Evolutionary conservation across 2,329 filamentous ascomycete genomes (phyloP), one percentile per base, ranked within the genome.

Genomic region (Aspergillus sclerotialis): DNA sequence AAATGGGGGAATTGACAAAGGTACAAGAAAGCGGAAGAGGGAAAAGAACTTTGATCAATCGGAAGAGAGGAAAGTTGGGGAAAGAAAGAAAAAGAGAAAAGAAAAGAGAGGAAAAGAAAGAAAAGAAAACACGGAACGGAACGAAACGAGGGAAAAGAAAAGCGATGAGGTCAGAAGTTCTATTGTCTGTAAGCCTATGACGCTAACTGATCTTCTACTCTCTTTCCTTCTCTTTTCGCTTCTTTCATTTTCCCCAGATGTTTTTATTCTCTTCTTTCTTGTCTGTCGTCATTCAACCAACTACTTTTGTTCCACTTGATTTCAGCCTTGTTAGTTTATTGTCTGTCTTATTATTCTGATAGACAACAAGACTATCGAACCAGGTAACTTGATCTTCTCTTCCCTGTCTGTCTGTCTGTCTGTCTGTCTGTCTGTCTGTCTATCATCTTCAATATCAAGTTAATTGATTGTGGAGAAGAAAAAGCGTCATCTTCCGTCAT

Each of bases 11-110:
- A 23, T 7, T 23, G 19, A 7, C 19, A 10, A 23, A 10, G 19
- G 19, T 6, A 6, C 7, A 23, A 19, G 12, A n/a, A 23, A 15
- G 23, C n/a, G 31, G 27, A 21, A 32, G 14, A 39, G 21, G 15
- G 32, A 17, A 11, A 11, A 30, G 21, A 12, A 23, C 12, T 12
- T 21, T 16, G 23, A 17, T 16, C 8, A 23, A 21, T 19, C 15
- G 17, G 24, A 14, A 19, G 37, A 37, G 27, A 28, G 28, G 17
- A 18, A 10, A 11, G 40, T 26, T 18, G 30, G 18, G 38, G n/a
- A 4, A 16, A 34, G n/a, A 10, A 19, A 14, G 19, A 31, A 15
- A 19, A 21, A 17, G 17, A 35, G 13, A 26, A 27, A 27, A 18
- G 28, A 36, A 30, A 32, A 28, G 24, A 15, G 23, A 18, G 26